Base-by-base conservation (phyloP, 257 asterid genomes). In the Euphrasia confusa region DNA sequence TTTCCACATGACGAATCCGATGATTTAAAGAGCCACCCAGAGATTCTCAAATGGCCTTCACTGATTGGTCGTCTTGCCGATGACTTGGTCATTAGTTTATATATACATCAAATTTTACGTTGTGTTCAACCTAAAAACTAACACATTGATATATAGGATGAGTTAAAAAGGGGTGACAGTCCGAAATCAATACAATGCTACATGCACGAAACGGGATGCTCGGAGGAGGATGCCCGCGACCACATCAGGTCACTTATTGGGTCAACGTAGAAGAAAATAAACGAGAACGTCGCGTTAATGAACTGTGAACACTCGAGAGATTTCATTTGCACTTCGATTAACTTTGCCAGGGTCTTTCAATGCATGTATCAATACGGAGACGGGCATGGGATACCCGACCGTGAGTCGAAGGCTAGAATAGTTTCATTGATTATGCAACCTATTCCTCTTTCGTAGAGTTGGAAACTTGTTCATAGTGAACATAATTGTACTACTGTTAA, bases 161-260 rank as follows among this genome's bases (percentile, higher is more conserved):
- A 73, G 50, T 58, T 70, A 27, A 18, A 70, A 0, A 42, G 49
- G 3, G 49, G 49, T 42, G 49, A 42, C 3, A 42, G 3, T 42
- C 69, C 75, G 1, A 69, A 72, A 60, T 65, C 81, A 66, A 58
- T 69, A 13, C 74, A 77, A 40, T 70, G 78, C 39, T 52, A 77
- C 74, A 70, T 77, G 77, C 68, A 52, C 9, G 76, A 73, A 8
- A 70, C 67, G 0, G 69, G 71, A 2, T 24, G 58, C 33, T 21
- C 68, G 1, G 79, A 77, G 58, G 72, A 69, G 9, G 68, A 73
- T n/a, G 68, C 74, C 2, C 71, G 69, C 1, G 14, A 10, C 40
- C 24, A 66, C 40, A 50, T 63, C 39, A 66, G 44, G 64, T 30
- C 44, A 4, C 48, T 73, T 26, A 63, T 77, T 0, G 58, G 58